Conservation (phyloP, 768 basidiomycete genomes). For the Suillus plorans region DNA sequence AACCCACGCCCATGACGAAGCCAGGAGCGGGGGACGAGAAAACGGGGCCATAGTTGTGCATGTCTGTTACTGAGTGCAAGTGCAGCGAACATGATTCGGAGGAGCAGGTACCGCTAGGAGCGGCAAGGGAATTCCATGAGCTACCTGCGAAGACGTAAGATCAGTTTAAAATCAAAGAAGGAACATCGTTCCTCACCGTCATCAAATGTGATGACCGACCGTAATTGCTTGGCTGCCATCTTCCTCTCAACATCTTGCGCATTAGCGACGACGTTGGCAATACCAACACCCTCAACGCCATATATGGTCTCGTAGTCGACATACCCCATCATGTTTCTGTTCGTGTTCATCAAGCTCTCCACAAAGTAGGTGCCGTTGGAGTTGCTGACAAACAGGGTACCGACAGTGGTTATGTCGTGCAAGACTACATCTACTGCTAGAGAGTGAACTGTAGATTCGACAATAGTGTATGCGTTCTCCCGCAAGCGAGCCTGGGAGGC, state of each 20-base stretch:
- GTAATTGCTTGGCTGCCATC: slow-evolving; percentile 67
- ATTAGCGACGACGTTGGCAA: slow-evolving; percentile 87
- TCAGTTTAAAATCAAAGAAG: slow-evolving; percentile 1
- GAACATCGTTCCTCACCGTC: slow-evolving; percentile 51
- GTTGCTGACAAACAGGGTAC: slow-evolving; percentile 94
- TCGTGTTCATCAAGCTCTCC: slow-evolving; percentile 87
- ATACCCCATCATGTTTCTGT: slow-evolving; percentile 82
- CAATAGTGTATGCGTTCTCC: slow-evolving; percentile 94
- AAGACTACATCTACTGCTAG: slow-evolving; percentile 92
- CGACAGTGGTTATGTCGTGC: slow-evolving; percentile 61
- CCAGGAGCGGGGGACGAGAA: slow-evolving; percentile 97
- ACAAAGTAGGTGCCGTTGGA: slow-evolving; percentile 96
- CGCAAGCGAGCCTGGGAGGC: slow-evolving; percentile 73
- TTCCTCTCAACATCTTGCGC: slow-evolving; percentile 79
- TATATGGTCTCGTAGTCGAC: slow-evolving; percentile 92
- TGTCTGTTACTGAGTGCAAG: slow-evolving; percentile 87
- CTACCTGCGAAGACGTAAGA: slow-evolving; percentile 43
- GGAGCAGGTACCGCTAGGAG: slow-evolving; percentile 59
- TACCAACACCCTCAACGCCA: slow-evolving; percentile 86
- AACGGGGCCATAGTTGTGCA: slow-evolving; percentile 91
- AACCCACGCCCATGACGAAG: slow-evolving; percentile 95
- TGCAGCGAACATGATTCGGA: slow-evolving; percentile 76
- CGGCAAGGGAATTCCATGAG: slow-evolving; percentile 71
- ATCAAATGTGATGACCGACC: slow-evolving; percentile 84
- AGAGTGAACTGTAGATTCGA: slow-evolving; percentile 92